These are phyloP conservation scores for Hansenula sp. DNA, from an alignment of 1,139 yeast species.

Conservation along the genomic window DNA sequence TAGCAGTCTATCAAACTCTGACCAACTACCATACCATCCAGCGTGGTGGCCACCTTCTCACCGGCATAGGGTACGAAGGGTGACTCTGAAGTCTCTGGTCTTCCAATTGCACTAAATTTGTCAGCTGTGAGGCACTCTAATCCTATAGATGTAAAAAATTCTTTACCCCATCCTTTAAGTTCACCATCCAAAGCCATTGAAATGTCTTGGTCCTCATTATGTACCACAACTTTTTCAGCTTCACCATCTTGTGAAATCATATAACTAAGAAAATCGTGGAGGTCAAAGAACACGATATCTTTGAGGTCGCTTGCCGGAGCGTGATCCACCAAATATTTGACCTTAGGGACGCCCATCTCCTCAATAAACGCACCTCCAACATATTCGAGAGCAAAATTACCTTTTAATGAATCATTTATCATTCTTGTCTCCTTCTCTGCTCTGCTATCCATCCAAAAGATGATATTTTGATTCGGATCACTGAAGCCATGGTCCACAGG, in stretches of 20 bases:
- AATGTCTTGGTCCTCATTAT: conserved; percentile 14
- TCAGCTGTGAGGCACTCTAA: conserved; percentile 12
- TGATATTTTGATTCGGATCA: conserved; percentile 34
- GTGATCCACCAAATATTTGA: conserved; percentile 34
- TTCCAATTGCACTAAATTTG: conserved; percentile 20
- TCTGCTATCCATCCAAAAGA: conserved; percentile 61
- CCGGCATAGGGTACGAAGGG: conserved; percentile 17
- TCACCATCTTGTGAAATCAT: conserved; percentile 25
- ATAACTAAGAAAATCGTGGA: conserved; percentile 47
- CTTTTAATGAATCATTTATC: conserved; percentile 27
- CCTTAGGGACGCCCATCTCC: conserved; percentile 56
- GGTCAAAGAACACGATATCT: conserved; percentile 41
- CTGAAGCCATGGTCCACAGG: conserved; percentile 27
- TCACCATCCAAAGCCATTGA: conserved; percentile 48
- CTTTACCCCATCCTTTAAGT: conserved; percentile 47
- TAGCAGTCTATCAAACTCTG: conserved; percentile 58
- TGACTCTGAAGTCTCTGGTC: conserved; percentile 10
- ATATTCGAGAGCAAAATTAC: conserved; percentile 17
- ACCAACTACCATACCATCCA: conserved; percentile 25
- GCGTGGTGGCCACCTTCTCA: conserved; percentile 12
- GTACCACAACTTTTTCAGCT: neutral
- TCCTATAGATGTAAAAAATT: conserved; percentile 25
- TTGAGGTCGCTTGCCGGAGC: conserved; percentile 15
- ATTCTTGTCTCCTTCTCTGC: conserved; percentile 31
- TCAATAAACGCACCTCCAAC: conserved; percentile 48